Percentiles rank a stretch among this genome's conserved stretches.
These are phyloP conservation scores for Calonectria leucothoes DNA, from an alignment of 2,329 filamentous ascomycete species.

Conservation along the genomic window DNA sequence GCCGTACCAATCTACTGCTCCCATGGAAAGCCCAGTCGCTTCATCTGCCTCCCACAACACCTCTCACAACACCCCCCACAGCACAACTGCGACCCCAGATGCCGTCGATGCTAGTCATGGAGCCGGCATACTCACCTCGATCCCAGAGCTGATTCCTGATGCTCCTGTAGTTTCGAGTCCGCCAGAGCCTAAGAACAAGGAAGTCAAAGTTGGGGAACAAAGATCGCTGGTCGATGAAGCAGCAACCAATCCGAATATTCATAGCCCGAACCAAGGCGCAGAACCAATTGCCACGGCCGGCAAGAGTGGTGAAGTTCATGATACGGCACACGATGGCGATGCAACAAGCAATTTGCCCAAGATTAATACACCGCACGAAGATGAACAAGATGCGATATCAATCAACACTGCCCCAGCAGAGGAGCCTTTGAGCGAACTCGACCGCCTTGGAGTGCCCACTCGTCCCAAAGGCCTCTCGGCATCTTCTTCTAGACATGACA, in stretches of 20 bases:
- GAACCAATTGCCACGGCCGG: background rate
- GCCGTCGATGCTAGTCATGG: background rate
- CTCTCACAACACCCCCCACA: background rate
- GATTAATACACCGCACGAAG: slow-evolving; percentile 25
- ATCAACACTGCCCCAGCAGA: background rate
- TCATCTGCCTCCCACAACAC: background rate
- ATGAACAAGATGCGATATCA: slow-evolving; percentile 21
- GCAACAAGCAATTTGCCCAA: slow-evolving; percentile 22
- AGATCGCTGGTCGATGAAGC: background rate
- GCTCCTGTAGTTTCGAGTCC: background rate
- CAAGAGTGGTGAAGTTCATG: slow-evolving; percentile 13
- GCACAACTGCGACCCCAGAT: slow-evolving; percentile 4
- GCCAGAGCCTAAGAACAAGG: slow-evolving; percentile 16
- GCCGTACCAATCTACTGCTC: slow-evolving; percentile 34
- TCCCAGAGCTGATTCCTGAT: slow-evolving; percentile 32
- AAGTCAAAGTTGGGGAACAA: slow-evolving; percentile 11
- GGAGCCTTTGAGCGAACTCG: slow-evolving; percentile 24
- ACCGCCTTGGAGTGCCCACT: slow-evolving; percentile 12
- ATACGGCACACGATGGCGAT: slow-evolving; percentile 26
- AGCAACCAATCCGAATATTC: slow-evolving; percentile 23
- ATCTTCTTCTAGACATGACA: slow-evolving; percentile 25
- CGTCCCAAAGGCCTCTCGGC: slow-evolving; percentile 7
- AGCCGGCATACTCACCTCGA: slow-evolving; percentile 25
- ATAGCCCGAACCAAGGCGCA: slow-evolving; percentile 26
- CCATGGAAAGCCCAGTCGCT: slow-evolving; percentile 36